Evolutionary conservation across 2,329 filamentous ascomycete species (phyloP).

Genomic region (Monosporascus sp.): DNA sequence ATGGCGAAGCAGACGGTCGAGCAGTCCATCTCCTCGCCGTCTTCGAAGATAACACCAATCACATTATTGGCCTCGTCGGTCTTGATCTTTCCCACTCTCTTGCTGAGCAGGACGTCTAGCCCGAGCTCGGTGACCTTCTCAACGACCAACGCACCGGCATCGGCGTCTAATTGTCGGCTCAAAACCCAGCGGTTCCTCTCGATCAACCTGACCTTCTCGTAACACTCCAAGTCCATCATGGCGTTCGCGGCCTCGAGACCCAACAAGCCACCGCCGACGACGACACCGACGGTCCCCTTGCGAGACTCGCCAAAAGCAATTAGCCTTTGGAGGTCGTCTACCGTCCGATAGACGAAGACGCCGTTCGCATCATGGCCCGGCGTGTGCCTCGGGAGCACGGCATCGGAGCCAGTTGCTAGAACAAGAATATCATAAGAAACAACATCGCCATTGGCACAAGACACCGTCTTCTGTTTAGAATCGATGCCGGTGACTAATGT

Average conservation of each 20-base stretch:
- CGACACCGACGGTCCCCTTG: slow-evolving; percentile 64
- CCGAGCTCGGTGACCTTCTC: slow-evolving; percentile 76
- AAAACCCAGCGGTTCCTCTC: slow-evolving; percentile 81
- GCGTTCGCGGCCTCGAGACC: slow-evolving; percentile 88
- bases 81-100: slow-evolving; percentile 66
- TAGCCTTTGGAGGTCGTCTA: slow-evolving; percentile 71
- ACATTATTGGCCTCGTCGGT: slow-evolving; percentile 63
- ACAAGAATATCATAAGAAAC: slow-evolving; percentile 77
- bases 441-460: slow-evolving; percentile 62
- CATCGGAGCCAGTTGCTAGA: slow-evolving; percentile 81
- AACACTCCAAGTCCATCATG: slow-evolving; percentile 79
- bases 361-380: slow-evolving; percentile 75
- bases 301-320: slow-evolving; percentile 65
- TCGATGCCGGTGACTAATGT: slow-evolving; percentile 66
- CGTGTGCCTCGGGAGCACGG: slow-evolving; percentile 64
- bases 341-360: slow-evolving; percentile 85
- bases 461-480: slow-evolving; percentile 58
- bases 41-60: slow-evolving; percentile 71
- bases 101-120: slow-evolving; percentile 73
- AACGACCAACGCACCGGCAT: slow-evolving; percentile 76
- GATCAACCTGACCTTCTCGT: slow-evolving; percentile 68
- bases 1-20: slow-evolving; percentile 86
- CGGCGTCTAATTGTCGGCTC: slow-evolving; percentile 73
- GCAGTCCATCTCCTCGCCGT: slow-evolving; percentile 71
- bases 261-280: slow-evolving; percentile 79